Base-by-base conservation (phyloP, 257 asterid genomes). In the Solanum arcanum region DNA sequence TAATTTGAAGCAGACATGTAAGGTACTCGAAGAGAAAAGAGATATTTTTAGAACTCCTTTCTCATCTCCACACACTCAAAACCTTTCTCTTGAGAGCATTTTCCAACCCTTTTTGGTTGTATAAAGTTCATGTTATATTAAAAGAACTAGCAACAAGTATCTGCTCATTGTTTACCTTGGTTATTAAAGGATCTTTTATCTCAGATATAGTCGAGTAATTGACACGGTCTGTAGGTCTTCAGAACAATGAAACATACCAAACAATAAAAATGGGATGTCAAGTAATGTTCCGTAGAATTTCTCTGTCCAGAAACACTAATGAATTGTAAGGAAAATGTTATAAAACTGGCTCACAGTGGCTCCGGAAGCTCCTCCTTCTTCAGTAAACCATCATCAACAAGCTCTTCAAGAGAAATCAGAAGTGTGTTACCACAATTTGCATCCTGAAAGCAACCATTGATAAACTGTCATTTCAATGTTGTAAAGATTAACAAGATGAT, bases 371-470 rank as follows among this genome's bases (percentile, higher is more conserved):
- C 99, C 77, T 94, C 95, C 86, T 90, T 88, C 81, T 88, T 86
- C 90, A 97, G 90, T 82, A 97, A 91, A 86, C 99, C 99, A 92
- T 96, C 99, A 77, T 93, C 88, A 72, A 95, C 99, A 83, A 97
- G 98, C 85, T 95, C 97, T 85, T 96, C 99, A 46, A 97, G 98
- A 80, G 99, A 97, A 90, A 97, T 93, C 91, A 97, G 87, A 87
- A 96, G 97, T 44, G 97, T 95, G 84, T 97, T 97, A 49, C 99
- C 98, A 87, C 99, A 97, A 90, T 97, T 97, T 84, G 99, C 99
- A 95, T 96, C 99, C 99, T 97, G 92, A 64, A 89, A 91, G 72
- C 35, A 77, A 86, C 42, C 66, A 83, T 42, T 25, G 62, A 68
- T 46, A 72, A 87, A 62, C 20, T 23, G 83, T 78, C 83, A 42